Percentiles rank a stretch among this genome's conserved stretches.
Conservation (phyloP, 2,329 filamentous ascomycete species). For the Aspergillus fijiensis region DNA sequence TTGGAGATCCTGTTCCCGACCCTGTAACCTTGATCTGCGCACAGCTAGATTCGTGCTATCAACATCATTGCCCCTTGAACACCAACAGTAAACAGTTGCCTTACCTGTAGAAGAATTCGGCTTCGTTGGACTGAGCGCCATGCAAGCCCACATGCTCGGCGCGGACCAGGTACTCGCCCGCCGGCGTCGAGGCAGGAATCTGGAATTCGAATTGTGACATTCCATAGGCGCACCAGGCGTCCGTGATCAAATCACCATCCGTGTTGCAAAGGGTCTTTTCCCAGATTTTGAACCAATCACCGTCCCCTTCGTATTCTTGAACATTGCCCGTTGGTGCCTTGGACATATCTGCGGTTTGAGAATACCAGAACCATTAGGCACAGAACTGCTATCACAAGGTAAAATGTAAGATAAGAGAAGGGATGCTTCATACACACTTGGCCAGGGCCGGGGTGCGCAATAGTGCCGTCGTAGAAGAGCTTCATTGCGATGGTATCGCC, state of each 20-base stretch:
- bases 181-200: constrained; percentile 42
- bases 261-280: constrained; percentile 19
- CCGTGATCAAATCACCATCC: constrained; percentile 12
- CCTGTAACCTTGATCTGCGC: constrained; percentile 47
- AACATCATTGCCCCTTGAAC: background rate
- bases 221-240: constrained; percentile 19
- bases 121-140: constrained; percentile 40
- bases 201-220: constrained; percentile 29
- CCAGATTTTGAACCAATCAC: constrained; percentile 27
- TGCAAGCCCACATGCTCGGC: constrained; percentile 53
- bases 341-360: constrained; percentile 12
- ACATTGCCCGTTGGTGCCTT: constrained; percentile 20
- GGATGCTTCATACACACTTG: constrained; percentile 17
- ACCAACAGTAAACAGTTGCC: background rate
- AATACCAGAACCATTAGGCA: too few species aligned
- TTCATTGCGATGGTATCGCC: constrained; percentile 21
- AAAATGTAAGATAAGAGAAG: too few species aligned
- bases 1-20: constrained; percentile 34
- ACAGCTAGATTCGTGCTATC: constrained; percentile 17
- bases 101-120: constrained; percentile 51
- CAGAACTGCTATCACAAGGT: too few species aligned
- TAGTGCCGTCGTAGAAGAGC: constrained; percentile 12
- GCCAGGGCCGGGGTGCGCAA: constrained; percentile 19
- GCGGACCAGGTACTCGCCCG: constrained; percentile 53
- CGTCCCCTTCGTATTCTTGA: constrained; percentile 21